Percentiles rank a stretch among this genome's conserved stretches.
Evolutionary conservation across 148 eudicot genomes (phyloP).

Genomic region (Polygonum aviculare): DNA sequence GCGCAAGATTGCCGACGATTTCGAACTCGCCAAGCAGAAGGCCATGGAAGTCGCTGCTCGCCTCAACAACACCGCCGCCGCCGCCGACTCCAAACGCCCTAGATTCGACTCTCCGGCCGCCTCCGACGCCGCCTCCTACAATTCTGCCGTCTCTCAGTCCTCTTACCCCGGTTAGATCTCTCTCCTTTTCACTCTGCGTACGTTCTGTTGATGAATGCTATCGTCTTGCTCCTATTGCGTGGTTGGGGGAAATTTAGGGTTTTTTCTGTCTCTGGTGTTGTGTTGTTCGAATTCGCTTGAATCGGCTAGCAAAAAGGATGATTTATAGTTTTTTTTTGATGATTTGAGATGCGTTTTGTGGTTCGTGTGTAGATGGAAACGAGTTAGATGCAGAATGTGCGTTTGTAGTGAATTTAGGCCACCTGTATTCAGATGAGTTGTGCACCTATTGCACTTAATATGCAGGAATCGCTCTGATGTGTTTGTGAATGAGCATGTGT

Average conservation of each 20-base stretch:
- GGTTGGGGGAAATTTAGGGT: not conserved
- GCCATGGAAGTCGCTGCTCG: conserved; percentile 40
- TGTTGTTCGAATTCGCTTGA: not conserved
- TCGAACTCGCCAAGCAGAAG: conserved; percentile 34
- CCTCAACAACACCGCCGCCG: conserved; percentile 18
- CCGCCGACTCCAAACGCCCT: conserved; percentile 26
- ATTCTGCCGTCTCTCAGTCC: conserved; percentile 14
- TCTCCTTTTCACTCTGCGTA: not conserved
- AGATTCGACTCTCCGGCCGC: conserved; percentile 13
- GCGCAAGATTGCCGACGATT: conserved; percentile 35
- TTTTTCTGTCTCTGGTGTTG: not conserved
- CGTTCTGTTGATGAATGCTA: not conserved
- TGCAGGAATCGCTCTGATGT: not conserved
- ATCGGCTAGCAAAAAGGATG: not conserved
- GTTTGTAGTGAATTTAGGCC: not conserved
- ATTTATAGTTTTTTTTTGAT: not conserved
- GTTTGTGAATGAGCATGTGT: not conserved
- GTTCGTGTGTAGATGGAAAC: not conserved
- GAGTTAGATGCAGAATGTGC: not conserved
- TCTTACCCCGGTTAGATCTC: conserved; percentile 15
- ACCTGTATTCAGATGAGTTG: not conserved
- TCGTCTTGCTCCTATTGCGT: not conserved
- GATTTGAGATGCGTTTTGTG: not conserved
- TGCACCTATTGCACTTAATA: not conserved
- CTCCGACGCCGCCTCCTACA: not conserved